phyloP scores from a whole-genome alignment of 2,329 filamentous ascomycete species.

The Fusarium piperis region DNA sequence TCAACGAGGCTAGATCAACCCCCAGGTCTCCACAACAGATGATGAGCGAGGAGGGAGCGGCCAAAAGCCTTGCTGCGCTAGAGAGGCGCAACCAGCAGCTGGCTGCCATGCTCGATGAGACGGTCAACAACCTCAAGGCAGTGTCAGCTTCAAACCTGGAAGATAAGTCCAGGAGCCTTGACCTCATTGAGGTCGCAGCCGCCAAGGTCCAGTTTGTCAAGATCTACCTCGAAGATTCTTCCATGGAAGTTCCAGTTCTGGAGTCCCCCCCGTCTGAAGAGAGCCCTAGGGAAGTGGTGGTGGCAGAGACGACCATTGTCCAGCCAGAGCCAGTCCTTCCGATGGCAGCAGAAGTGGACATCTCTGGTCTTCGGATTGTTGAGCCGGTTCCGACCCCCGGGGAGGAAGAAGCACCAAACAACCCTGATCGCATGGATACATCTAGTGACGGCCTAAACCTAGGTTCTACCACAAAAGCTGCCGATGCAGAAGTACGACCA shows the following conservation, averaged over 20 bases:
- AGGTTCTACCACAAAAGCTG: not conserved
- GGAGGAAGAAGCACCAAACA: constrained; percentile 11
- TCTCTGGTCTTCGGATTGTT: constrained; percentile 32
- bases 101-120: constrained; percentile 73
- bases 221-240: constrained; percentile 68
- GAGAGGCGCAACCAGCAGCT: constrained; percentile 74
- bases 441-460: constrained; percentile 24
- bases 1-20: constrained; percentile 66
- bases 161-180: constrained; percentile 59
- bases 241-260: constrained; percentile 58
- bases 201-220: constrained; percentile 74
- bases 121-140: constrained; percentile 70
- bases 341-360: constrained; percentile 14
- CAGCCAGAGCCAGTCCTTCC: constrained; percentile 24
- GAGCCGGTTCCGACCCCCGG: constrained; percentile 7
- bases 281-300: constrained; percentile 12
- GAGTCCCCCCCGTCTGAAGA: constrained; percentile 29
- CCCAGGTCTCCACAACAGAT: constrained; percentile 51
- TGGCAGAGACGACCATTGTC: constrained; percentile 17
- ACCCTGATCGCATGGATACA: constrained; percentile 29
- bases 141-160: constrained; percentile 62
- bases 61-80: constrained; percentile 58
- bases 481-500: constrained; percentile 27
- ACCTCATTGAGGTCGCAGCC: constrained; percentile 66
- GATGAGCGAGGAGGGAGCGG: constrained; percentile 48